Percentiles rank a stretch among this genome's conserved stretches.
phyloP scores from a whole-genome alignment of 371 early-diverging fungal species.

The Basidiobolus meristosporus region DNA sequence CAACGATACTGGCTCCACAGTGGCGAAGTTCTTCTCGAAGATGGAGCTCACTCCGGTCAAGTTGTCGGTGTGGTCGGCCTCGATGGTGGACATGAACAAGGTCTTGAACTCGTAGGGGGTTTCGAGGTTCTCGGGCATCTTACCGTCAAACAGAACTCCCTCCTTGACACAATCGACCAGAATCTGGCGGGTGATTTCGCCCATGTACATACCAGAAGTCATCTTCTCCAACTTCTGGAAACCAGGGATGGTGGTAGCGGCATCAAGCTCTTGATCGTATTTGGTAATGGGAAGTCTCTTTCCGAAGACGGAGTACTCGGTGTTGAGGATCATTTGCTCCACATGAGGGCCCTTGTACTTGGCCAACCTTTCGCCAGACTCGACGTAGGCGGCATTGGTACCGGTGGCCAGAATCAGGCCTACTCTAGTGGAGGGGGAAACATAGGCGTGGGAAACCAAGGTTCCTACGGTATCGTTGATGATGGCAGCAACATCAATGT shows the following conservation, averaged over 20 bases:
- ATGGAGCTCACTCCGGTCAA: neutral
- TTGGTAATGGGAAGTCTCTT: conserved; percentile 67
- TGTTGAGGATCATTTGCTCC: conserved; percentile 72
- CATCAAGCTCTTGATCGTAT: conserved; percentile 69
- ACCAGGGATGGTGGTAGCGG: conserved; percentile 45
- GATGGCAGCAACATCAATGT: conserved; percentile 61
- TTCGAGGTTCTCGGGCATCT: conserved; percentile 28
- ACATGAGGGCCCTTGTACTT: conserved; percentile 31
- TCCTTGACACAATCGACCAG: conserved; percentile 55
- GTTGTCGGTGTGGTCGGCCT: conserved; percentile 4
- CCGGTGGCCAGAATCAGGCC: conserved; percentile 90
- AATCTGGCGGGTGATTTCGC: conserved; percentile 66
- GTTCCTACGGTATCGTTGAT: conserved; percentile 93
- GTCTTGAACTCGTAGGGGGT: conserved; percentile 54
- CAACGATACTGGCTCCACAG: conserved; percentile 18
- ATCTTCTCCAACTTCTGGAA: conserved; percentile 82
- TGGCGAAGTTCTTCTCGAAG: neutral
- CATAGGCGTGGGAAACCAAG: conserved; percentile 72
- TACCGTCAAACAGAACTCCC: conserved; percentile 54
- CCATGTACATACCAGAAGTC: conserved; percentile 87
- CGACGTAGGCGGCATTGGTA: conserved; percentile 84
- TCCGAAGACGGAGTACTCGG: conserved; percentile 77
- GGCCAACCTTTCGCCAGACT: conserved; percentile 39
- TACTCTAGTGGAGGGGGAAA: conserved; percentile 57
- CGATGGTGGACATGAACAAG: conserved; percentile 34